These are phyloP conservation scores for Pleurotus sapidus DNA, from an alignment of 768 basidiomycete genomes.

Conservation along the genomic window DNA sequence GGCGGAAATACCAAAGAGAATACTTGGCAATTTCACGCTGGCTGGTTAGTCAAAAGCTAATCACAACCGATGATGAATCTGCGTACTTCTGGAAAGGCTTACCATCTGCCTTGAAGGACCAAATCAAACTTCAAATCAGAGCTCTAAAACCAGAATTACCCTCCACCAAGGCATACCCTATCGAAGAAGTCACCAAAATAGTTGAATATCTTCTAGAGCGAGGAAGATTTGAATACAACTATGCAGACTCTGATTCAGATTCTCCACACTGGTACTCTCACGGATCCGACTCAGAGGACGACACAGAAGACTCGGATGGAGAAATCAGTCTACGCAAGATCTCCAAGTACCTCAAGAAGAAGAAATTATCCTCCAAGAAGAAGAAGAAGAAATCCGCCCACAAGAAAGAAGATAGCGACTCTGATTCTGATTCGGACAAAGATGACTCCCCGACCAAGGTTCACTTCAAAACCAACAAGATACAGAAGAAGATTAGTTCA, in stretches of 20 bases:
- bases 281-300: too few relatives aligned
- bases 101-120: neutral
- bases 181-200: neutral
- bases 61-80: conserved; percentile 2
- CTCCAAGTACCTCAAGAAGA: too few relatives aligned
- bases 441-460: neutral
- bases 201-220: neutral
- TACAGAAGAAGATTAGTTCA: neutral
- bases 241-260: conserved; percentile 9
- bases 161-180: neutral
- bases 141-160: neutral
- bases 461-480: too few relatives aligned
- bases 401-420: neutral
- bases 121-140: neutral
- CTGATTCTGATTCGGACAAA: neutral
- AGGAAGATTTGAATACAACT: conserved; percentile 4
- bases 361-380: too few relatives aligned
- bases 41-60: conserved; percentile 5
- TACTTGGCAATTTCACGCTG: conserved; percentile 12
- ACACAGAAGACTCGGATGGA: too few relatives aligned
- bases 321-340: too few relatives aligned
- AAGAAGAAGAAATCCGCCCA: too few relatives aligned
- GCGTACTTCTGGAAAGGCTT: conserved; percentile 14
- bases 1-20: conserved; percentile 7
- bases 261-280: neutral